A percentile compares a stretch with the other conserved stretches of the same genome.
phyloP scores from a whole-genome alignment of 768 basidiomycete genomes.

The Stropharia rugosoannulata region DNA sequence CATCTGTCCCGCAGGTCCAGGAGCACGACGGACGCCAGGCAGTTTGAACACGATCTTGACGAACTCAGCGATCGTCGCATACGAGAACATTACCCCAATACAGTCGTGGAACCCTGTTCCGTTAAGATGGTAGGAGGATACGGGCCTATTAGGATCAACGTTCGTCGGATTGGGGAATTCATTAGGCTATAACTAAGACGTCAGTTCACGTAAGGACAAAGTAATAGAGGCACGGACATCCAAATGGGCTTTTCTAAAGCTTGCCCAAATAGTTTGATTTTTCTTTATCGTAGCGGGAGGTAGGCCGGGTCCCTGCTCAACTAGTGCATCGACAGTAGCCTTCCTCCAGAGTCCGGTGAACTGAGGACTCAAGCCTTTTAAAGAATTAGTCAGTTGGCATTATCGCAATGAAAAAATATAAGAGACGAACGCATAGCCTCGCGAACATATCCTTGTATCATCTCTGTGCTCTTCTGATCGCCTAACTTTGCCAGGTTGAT shows the following conservation, averaged over 20 bases:
- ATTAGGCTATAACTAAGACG: not conserved
- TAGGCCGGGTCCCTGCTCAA: conserved; percentile 34
- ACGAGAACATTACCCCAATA: conserved; percentile 33
- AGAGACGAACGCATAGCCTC: conserved; percentile 46
- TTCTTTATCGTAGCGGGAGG: conserved; percentile 34
- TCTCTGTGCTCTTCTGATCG: conserved; percentile 29
- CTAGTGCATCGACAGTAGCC: conserved; percentile 27
- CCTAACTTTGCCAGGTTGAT: conserved; percentile 29
- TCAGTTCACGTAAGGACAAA: not conserved
- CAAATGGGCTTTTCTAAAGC: conserved; percentile 43
- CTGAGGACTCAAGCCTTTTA: conserved; percentile 36
- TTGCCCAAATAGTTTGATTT: conserved; percentile 39
- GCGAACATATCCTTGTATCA: conserved; percentile 47
- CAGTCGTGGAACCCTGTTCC: conserved; percentile 43
- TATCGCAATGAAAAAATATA: not conserved
- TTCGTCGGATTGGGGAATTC: conserved; percentile 14
- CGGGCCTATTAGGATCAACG: conserved; percentile 11
- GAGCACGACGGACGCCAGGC: conserved; percentile 45
- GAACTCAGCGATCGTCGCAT: conserved; percentile 41
- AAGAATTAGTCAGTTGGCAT: not conserved
- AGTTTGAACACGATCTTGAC: conserved; percentile 45
- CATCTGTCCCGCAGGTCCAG: conserved; percentile 37
- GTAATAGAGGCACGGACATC: conserved; percentile 26
- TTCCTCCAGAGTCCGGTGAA: conserved; percentile 41
- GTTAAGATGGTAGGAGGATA: conserved; percentile 9